Percentiles rank a stretch among this genome's conserved stretches.
These are phyloP conservation scores for Ustilago sp. DNA, from an alignment of 1,284 basidiomycete species.

Conservation along the genomic window DNA sequence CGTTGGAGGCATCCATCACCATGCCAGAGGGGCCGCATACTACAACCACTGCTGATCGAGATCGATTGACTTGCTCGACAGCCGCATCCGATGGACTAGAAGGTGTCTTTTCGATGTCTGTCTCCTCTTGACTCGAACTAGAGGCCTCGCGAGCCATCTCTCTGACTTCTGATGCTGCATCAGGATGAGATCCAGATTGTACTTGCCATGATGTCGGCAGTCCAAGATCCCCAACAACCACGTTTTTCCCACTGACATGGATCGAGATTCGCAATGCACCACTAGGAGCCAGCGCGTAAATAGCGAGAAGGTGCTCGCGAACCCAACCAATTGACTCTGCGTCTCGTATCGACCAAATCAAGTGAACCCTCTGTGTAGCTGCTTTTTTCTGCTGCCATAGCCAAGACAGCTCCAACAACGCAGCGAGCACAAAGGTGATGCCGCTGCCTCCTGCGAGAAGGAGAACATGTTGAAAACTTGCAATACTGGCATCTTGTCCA, in stretches of 20 bases:
- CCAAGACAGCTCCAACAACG: slow-evolving; percentile 50
- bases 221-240: slow-evolving; percentile 5
- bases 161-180: slow-evolving; percentile 22
- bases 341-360: slow-evolving; percentile 49
- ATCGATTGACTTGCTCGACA: background rate
- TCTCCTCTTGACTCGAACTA: background rate
- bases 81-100: background rate
- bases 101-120: slow-evolving; percentile 26
- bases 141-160: slow-evolving; percentile 12
- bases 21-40: slow-evolving; percentile 46
- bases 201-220: slow-evolving; percentile 28
- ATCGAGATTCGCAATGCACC: slow-evolving; percentile 29
- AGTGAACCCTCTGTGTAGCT: slow-evolving; percentile 18
- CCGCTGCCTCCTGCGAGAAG: slow-evolving; percentile 58
- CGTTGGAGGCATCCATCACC: slow-evolving; percentile 46
- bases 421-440: slow-evolving; percentile 52
- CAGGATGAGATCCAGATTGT: slow-evolving; percentile 25
- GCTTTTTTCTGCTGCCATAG: slow-evolving; percentile 37
- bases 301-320: slow-evolving; percentile 24
- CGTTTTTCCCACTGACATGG: slow-evolving; percentile 28
- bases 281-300: slow-evolving; percentile 26
- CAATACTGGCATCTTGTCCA: slow-evolving; percentile 41
- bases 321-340: slow-evolving; percentile 24
- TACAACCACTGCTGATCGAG: slow-evolving; percentile 33
- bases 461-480: slow-evolving; percentile 34